These are phyloP conservation scores for Diaporthe amygdali DNA, from an alignment of 2,329 filamentous ascomycete species.

Conservation along the genomic window DNA sequence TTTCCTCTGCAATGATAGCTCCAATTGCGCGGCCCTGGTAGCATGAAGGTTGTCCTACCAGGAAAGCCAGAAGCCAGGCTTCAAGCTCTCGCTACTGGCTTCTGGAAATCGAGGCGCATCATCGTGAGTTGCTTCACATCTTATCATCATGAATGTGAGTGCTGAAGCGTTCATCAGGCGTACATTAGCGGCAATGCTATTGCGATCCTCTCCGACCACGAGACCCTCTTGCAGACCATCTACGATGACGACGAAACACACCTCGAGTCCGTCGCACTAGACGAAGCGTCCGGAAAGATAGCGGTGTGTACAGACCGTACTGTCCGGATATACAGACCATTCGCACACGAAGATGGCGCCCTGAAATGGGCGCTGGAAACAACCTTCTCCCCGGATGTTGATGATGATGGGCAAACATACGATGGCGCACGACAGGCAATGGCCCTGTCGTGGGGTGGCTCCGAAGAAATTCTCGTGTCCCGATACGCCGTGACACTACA, in stretches of 20 bases:
- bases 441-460: conserved; percentile 83
- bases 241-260: conserved; percentile 76
- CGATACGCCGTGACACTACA: conserved; percentile 75
- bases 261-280: conserved; percentile 79
- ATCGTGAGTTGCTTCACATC: conserved; percentile 35
- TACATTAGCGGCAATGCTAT: conserved; percentile 92
- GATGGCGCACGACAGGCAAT: conserved; percentile 41
- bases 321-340: conserved; percentile 80
- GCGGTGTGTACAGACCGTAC: conserved; percentile 71
- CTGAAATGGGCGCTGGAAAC: conserved; percentile 75
- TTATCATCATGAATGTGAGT: not conserved
- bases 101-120: conserved; percentile 45
- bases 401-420: conserved; percentile 30
- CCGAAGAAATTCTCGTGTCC: conserved; percentile 84
- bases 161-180: conserved; percentile 54
- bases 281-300: conserved; percentile 85
- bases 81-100: conserved; percentile 52
- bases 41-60: conserved; percentile 54
- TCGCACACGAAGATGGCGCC: conserved; percentile 71
- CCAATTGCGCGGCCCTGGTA: conserved; percentile 28
- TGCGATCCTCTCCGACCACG: conserved; percentile 77
- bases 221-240: conserved; percentile 84
- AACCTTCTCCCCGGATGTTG: conserved; percentile 52
- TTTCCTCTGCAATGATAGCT: conserved; percentile 21
- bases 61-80: conserved; percentile 53